Base-by-base conservation (phyloP, 2,329 filamentous ascomycete genomes). In the Beauveria caledonica region DNA sequence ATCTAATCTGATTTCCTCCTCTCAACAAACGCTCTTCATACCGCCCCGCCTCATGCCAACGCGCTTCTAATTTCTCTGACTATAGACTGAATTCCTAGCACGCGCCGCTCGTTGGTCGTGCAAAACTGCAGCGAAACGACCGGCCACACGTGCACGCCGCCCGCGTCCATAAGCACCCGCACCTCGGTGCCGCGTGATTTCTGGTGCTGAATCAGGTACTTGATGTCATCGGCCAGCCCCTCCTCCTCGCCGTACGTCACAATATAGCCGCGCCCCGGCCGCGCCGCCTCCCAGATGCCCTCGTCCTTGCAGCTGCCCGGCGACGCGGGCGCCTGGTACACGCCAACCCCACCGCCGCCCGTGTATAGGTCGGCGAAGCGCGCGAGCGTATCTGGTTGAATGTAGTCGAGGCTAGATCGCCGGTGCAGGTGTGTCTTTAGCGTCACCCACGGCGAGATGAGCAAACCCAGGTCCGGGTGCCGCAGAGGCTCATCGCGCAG, bases 371-470 rank as follows among this genome's bases (percentile, higher is more conserved):
- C 76, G 1, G 87, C 90, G 68, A 92, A 94, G 9, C 78, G 76
- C 70, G 87, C 84, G 29, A 95, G 77, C 57, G 80, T 86, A 17
- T 80, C 73, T 19, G 80, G 78, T 66, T 91, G 84, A 40, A 95
- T 80, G 68, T 89, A 96, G 71, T 95, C 91, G 65, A 87, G 89
- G 4, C 76, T 70, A 0, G 88, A 93, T 65, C 88, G 85, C 58
- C 78, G 78, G 67, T 92, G 87, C 57, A 83, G 80, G 7, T 77
- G 73, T 0, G 88, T 90, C 44, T 90, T 78, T 45, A 95, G 81
- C 1, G 86, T 88, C 13, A 86, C 80, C 91, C 91, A 95, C 0
- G 90, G 90, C 10, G 88, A 92, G 62, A 96, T 89, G 62, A 94
- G 77, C 23, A 86, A 78, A 2, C 87, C 89, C 68, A 92, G 75